A percentile compares a stretch with the other conserved stretches of the same genome.
Conservation (phyloP, 306 rosid genomes). For the Prinsepia uniflora region DNA sequence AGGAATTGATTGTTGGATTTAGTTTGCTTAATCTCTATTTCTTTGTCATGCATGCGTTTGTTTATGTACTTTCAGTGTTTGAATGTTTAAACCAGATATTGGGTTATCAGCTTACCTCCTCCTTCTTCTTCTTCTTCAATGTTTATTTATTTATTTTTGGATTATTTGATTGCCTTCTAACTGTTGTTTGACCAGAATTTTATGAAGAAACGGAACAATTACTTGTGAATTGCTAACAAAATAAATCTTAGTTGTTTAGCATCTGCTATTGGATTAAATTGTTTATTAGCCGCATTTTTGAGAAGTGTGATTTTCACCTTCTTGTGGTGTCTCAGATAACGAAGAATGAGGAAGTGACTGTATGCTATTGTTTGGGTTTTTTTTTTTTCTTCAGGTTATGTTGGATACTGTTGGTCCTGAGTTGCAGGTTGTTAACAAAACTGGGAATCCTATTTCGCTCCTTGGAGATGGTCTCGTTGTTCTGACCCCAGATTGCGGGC, state of each 20-base stretch:
- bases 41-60: conserved; percentile 8
- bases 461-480: conserved; percentile 53
- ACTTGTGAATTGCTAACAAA: neutral
- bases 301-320: neutral
- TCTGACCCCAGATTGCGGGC: conserved; percentile 62
- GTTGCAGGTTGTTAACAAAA: conserved; percentile 73
- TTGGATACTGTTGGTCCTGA: conserved; percentile 86
- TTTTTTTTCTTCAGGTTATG: conserved; percentile 51
- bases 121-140: neutral
- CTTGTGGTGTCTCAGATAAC: neutral
- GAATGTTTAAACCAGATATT: neutral
- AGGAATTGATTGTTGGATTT: neutral
- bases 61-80: neutral
- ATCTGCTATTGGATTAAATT: neutral
- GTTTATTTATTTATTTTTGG: neutral
- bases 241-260: neutral
- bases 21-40: neutral
- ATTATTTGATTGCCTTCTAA: neutral
- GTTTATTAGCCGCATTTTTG: neutral
- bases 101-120: neutral
- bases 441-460: conserved; percentile 57
- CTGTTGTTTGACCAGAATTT: neutral
- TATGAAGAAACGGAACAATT: neutral
- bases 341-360: conserved; percentile 9
- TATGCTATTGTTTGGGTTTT: conserved; percentile 10